Evolutionary conservation across 352 stramenopile genomes (phyloP), one percentile per base, ranked within the genome.

Genomic region (Phytophthora brassicae): DNA sequence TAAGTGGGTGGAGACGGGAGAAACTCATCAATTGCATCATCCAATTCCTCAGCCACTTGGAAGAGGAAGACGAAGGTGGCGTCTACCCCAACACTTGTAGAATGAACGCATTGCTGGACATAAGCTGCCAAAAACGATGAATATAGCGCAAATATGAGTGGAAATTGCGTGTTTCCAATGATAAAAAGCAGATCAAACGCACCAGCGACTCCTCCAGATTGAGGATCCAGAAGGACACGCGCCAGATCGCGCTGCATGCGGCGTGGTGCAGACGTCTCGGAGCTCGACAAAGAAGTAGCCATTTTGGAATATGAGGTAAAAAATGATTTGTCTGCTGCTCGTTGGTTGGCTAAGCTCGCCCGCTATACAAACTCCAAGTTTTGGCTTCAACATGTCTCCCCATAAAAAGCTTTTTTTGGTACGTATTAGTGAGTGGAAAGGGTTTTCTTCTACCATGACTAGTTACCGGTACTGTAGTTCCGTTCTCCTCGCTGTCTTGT

Each of bases 61-160:
- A 77, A 53, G 22, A 91, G 61, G 47, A 93, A 93, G 19, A 73
- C 63, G 23, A 73, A 69, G 2, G 84, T 88, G 39, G 79, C 76
- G 19, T 84, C 80, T 20, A 81, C 59, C 7, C 81, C 80, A 14
- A 91, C 49, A 14, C 48, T 72, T 17, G 80, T 91, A 20, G 81
- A 91, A 61, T 93, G 84, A 42, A 93, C 81, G 42, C 81, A 81
- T 53, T 91, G 67, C 72, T 91, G 81, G 28, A 93, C 72, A 41
- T 88, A 82, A 2, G 68, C 84, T 92, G 35, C 16, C 4, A 22
- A 47, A 61, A 42, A 57, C 19, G 20, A 11, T 22, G 20, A n/a
- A 35, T 47, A 31, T 13, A 28, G 26, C 23, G 7, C 20, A 9
- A 50, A 36, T 50, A 42, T 16, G 23, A 42, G 26, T 28, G 35